These are phyloP conservation scores for Cercospora sojina DNA, from an alignment of 2,329 filamentous ascomycete species.

Conservation along the genomic window DNA sequence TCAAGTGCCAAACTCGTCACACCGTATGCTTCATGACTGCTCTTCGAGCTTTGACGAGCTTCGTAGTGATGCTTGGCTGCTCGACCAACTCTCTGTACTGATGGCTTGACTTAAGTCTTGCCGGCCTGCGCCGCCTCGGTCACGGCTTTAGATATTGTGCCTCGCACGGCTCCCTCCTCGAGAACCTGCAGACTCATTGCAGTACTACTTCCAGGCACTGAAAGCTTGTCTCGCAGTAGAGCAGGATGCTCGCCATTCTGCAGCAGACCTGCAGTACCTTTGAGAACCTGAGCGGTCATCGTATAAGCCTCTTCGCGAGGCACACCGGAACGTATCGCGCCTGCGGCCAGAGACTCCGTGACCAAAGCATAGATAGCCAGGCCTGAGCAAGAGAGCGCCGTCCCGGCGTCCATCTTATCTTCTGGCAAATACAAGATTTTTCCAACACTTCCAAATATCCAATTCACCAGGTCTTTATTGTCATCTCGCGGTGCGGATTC, in stretches of 20 bases:
- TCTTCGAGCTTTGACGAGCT: not conserved
- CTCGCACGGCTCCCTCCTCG: conserved; percentile 70
- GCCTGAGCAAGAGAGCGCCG: conserved; percentile 71
- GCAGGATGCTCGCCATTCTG: conserved; percentile 71
- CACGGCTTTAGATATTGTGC: conserved; percentile 63
- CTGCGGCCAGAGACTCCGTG: conserved; percentile 73
- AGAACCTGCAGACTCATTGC: conserved; percentile 59
- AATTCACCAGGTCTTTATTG: conserved; percentile 61
- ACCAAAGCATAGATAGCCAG: conserved; percentile 75
- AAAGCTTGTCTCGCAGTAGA: no score
- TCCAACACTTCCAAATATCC: conserved; percentile 75
- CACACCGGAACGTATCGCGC: conserved; percentile 75
- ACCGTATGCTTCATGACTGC: not conserved
- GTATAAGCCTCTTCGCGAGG: conserved; percentile 69
- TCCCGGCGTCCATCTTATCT: conserved; percentile 68
- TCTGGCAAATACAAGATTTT: conserved; percentile 67
- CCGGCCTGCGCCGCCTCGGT: conserved; percentile 51
- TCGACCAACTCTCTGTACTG: no score
- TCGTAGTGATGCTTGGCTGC: no score
- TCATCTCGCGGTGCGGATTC: conserved; percentile 57
- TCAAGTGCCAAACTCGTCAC: not conserved
- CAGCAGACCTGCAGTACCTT: conserved; percentile 68
- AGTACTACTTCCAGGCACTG: no score
- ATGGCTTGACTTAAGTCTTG: not conserved
- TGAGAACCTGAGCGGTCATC: conserved; percentile 79